A percentile compares a stretch with the other conserved stretches of the same genome.
Conservation (phyloP, 108 stramenopile genomes). For the Fistulifera solaris region DNA sequence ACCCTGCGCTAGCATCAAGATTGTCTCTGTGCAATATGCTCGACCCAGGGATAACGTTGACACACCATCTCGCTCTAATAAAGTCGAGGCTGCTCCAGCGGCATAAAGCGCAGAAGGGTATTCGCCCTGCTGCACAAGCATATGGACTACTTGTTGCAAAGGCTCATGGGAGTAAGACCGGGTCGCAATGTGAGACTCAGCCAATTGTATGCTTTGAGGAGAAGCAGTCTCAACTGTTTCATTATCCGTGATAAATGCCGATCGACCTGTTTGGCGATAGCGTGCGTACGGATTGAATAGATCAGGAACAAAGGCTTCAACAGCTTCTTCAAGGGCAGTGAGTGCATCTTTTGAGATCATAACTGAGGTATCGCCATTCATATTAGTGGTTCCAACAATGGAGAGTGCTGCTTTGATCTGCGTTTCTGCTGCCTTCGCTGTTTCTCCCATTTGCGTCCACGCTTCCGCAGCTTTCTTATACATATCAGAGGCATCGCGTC, state of each 20-base stretch:
- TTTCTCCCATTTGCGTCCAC: conserved; percentile 55
- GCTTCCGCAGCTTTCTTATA: conserved; percentile 57
- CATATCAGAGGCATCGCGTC: conserved; percentile 48
- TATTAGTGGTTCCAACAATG: conserved; percentile 15
- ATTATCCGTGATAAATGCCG: conserved; percentile 35
- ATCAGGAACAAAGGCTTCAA: conserved; percentile 74
- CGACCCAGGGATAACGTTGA: conserved; percentile 61
- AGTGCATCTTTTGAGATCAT: conserved; percentile 41
- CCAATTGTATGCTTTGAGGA: conserved; percentile 33
- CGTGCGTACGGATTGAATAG: conserved; percentile 56
- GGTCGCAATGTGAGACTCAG: conserved; percentile 35
- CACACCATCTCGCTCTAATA: conserved; percentile 56
- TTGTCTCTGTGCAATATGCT: conserved; percentile 55
- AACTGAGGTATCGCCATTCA: conserved; percentile 21
- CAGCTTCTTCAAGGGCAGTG: conserved; percentile 51
- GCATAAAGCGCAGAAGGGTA: conserved; percentile 77
- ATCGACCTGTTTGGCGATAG: conserved; percentile 74
- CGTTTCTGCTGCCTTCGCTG: conserved; percentile 44
- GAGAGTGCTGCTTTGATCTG: conserved; percentile 54
- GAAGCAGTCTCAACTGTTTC: conserved; percentile 20
- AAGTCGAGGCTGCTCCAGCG: conserved; percentile 53
- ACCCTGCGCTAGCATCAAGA: conserved; percentile 70
- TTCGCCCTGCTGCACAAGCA: conserved; percentile 42
- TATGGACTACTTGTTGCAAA: conserved; percentile 35
- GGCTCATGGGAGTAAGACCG: conserved; percentile 72